Conservation (phyloP, 1,284 basidiomycete genomes). For the Pholiota adiposa region DNA sequence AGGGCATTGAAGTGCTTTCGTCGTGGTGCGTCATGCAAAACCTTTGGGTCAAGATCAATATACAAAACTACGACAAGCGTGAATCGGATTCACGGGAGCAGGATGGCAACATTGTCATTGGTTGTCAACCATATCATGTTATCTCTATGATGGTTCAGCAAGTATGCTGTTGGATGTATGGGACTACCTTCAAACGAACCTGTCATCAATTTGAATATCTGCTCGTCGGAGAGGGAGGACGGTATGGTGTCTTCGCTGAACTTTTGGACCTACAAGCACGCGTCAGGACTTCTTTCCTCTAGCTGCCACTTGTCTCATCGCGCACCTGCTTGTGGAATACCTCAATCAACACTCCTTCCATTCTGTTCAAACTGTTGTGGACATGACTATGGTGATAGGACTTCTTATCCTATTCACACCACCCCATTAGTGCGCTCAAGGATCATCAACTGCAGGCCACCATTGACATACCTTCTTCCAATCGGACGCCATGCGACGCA, state of each 20-base stretch:
- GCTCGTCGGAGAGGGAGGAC: slow-evolving; percentile 20
- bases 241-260: slow-evolving; percentile 22
- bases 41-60: slow-evolving; percentile 11
- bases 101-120: slow-evolving; percentile 27
- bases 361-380: slow-evolving; percentile 13
- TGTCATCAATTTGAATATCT: slow-evolving; percentile 26
- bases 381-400: slow-evolving; percentile 15
- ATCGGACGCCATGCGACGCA: slow-evolving; percentile 8
- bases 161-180: not conserved
- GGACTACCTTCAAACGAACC: slow-evolving; percentile 17
- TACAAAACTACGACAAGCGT: not conserved
- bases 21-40: slow-evolving; percentile 34
- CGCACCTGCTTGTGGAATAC: slow-evolving; percentile 26
- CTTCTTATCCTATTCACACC: slow-evolving; percentile 9
- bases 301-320: not conserved
- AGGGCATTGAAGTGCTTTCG: slow-evolving; percentile 22
- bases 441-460: not conserved
- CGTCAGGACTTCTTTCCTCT: not conserved
- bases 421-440: too few relatives aligned
- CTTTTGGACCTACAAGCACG: slow-evolving; percentile 20
- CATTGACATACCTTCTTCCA: slow-evolving; percentile 25
- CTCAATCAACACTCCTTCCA: slow-evolving; percentile 21
- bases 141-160: not conserved
- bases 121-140: slow-evolving; percentile 31
- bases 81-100: slow-evolving; percentile 28